Evolutionary conservation across 306 rosid species (phyloP), one percentile per base, ranked within the genome.

Genomic region (Trifolium dubium): DNA sequence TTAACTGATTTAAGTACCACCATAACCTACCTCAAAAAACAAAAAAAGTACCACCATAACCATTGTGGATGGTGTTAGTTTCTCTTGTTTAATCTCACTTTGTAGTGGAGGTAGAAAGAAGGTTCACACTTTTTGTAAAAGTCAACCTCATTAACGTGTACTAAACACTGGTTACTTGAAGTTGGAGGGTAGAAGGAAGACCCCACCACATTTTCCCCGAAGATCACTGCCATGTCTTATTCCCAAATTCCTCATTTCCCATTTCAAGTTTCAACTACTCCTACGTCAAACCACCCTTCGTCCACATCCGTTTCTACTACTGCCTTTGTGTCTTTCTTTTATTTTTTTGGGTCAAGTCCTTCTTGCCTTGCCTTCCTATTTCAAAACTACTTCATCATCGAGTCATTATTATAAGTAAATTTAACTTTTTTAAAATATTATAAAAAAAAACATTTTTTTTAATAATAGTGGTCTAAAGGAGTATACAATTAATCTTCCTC

Each of bases 161-260:
- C 39, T 7, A 19, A 7, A 35, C 67, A 63, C 2, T 12, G 51
- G 32, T 62, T 40, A 35, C 31, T 17, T 54, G 60, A 19, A 54
- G 28, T 50, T 50, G 5, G 5, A 63, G 34, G 4, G 7, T 4
- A 63, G 15, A 2, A 14, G 70, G 15, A 2, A 14, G 70, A 44
- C 59, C 78, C 81, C 65, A 56, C 84, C 28, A 66, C 41, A 67
- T 47, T 71, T 81, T 63, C 55, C 53, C n/a, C 76, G 75, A 31
- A 73, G 40, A 34, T 51, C 60, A 47, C 67, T 10, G 23, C 76
- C 17, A 19, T 54, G 29, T 73, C 70, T 46, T 55, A 15, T 60
- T 65, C 66, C 43, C 63, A 34, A 29, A 14, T 41, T 59, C 14
- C 9, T 29, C 8, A 23, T 58, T 12, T 58, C 15, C 35, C 37